phyloP scores from a whole-genome alignment of 352 stramenopile genomes.

The Pythium aphanidermatum region DNA sequence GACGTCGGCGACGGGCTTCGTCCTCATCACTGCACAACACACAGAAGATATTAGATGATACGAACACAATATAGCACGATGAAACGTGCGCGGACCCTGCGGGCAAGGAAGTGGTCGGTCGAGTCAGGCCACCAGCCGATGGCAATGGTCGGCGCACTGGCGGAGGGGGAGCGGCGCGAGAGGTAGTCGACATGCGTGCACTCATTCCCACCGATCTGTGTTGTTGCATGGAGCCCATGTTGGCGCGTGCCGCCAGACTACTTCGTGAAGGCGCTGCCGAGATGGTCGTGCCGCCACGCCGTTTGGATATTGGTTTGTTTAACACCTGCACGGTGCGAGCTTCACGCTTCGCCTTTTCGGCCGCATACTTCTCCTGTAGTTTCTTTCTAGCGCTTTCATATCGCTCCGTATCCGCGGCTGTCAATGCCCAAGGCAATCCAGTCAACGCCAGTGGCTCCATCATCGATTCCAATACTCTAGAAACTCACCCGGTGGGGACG shows the following conservation, averaged over 20 bases:
- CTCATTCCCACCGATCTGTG: background rate
- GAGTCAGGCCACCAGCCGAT: background rate
- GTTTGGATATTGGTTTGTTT: slow-evolving; percentile 46
- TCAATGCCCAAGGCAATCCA: no score
- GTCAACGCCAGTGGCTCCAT: background rate
- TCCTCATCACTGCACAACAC: slow-evolving; percentile 10
- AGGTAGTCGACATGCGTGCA: slow-evolving; percentile 3
- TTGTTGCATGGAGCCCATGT: slow-evolving; percentile 5
- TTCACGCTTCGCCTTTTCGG: slow-evolving; percentile 60
- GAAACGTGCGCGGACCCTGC: slow-evolving; percentile 4
- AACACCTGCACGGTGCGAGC: slow-evolving; percentile 74
- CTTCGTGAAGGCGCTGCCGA: slow-evolving; percentile 54
- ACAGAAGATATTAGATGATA: background rate
- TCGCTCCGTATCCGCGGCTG: slow-evolving; percentile 31
- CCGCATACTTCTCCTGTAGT: slow-evolving; percentile 72
- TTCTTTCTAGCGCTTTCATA: slow-evolving; percentile 68
- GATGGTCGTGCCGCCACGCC: slow-evolving; percentile 48
- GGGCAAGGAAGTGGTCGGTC: slow-evolving; percentile 2
- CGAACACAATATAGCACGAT: background rate
- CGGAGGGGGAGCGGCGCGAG: slow-evolving; percentile 5
- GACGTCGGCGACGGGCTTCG: slow-evolving; percentile 8
- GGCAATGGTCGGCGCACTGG: slow-evolving; percentile 11
- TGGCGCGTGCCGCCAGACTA: slow-evolving; percentile 23
- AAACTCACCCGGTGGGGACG: background rate
- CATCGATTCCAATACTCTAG: slow-evolving; percentile 6